Base-by-base conservation (phyloP, 495 filamentous ascomycete species). In the Chaetomidium leptoderma region DNA sequence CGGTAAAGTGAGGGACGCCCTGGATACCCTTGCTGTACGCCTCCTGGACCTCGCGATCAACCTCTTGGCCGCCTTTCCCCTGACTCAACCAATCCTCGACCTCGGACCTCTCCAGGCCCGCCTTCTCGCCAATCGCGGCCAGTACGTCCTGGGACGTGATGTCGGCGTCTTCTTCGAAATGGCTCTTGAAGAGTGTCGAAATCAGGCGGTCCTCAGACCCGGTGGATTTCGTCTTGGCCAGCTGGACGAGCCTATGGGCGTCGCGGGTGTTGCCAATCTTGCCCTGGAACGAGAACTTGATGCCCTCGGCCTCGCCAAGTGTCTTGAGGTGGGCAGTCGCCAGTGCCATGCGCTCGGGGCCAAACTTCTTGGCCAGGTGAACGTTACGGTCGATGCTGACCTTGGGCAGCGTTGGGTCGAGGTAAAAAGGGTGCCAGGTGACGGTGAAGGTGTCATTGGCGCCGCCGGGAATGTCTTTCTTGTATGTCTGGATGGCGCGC, bases 81-180 rank as follows among this genome's bases (percentile, higher is more conserved):
- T 75, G 78, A 10, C 74, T 71, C 57, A 95, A 71, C 81, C 88
- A 86, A 23, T 72, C 75, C 66, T 79, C 75, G 24, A 83, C 81
- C 57, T 83, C 85, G 3, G 63, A 68, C 58, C 76, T 74, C 10
- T 84, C 80, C 58, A 95, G 62, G 0, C 87, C 88, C 0, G 82
- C 87, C 62, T 74, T 78, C 35, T 81, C 79, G 9, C 73, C 89
- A 2, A 85, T 82, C n/a, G 77, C 74, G 7, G 77, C 53, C 62
- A 93, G 69, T 16, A 84, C 77, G 6, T 75, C 79, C 30, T 74
- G 73, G 56, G 80, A 81, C 0, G 88, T 92, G 57, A 93, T 87
- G 62, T 95, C 90, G 64, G 81, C 78, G 64, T 87, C 85, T 14
- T 87, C 79, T 70, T 95, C 88, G 53, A 92, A 91, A 62, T 92